A percentile compares a stretch with the other conserved stretches of the same genome.
Evolutionary conservation across 1,284 basidiomycete genomes (phyloP).

Genomic region (Sparassis latifolia): DNA sequence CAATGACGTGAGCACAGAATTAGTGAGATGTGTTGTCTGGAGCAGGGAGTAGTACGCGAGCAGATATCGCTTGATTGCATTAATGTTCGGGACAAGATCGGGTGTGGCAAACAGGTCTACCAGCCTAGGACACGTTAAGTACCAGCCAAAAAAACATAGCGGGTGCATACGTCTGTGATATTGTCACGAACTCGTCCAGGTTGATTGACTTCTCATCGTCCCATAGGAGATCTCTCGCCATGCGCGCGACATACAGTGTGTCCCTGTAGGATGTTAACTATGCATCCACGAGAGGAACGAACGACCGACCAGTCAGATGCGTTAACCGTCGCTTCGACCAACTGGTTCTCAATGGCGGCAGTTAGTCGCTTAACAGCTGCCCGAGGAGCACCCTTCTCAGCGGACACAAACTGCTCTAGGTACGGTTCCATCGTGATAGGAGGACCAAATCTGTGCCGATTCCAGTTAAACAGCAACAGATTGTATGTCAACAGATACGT

Average conservation of each 20-base stretch:
- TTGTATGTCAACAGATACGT: constrained; percentile 19
- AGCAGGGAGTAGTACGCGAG: constrained; percentile 87
- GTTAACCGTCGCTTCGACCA: constrained; percentile 81
- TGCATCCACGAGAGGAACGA: not conserved
- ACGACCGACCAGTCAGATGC: constrained; percentile 81
- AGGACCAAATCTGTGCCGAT: constrained; percentile 62
- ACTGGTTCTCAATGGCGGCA: constrained; percentile 59
- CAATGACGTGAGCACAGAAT: constrained; percentile 72
- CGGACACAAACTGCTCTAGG: constrained; percentile 71
- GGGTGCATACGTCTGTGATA: constrained; percentile 78
- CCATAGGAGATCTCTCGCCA: constrained; percentile 90
- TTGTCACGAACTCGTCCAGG: constrained; percentile 71
- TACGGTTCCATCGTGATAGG: constrained; percentile 76
- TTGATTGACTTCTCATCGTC: constrained; percentile 67
- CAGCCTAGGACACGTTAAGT: constrained; percentile 36
- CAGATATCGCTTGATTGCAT: constrained; percentile 59
- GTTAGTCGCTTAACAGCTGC: constrained; percentile 87
- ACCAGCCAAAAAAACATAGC: constrained; percentile 2
- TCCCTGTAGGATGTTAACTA: constrained; percentile 47
- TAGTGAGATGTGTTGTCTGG: constrained; percentile 73
- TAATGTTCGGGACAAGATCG: constrained; percentile 54
- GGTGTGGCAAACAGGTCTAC: constrained; percentile 79
- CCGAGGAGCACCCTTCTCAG: constrained; percentile 61
- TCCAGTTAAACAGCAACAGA: not conserved
- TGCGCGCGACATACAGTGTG: constrained; percentile 77